Percentiles rank a stretch among this genome's conserved stretches.
phyloP scores from a whole-genome alignment of 352 stramenopile species.

The Globisporangium paddicum region DNA sequence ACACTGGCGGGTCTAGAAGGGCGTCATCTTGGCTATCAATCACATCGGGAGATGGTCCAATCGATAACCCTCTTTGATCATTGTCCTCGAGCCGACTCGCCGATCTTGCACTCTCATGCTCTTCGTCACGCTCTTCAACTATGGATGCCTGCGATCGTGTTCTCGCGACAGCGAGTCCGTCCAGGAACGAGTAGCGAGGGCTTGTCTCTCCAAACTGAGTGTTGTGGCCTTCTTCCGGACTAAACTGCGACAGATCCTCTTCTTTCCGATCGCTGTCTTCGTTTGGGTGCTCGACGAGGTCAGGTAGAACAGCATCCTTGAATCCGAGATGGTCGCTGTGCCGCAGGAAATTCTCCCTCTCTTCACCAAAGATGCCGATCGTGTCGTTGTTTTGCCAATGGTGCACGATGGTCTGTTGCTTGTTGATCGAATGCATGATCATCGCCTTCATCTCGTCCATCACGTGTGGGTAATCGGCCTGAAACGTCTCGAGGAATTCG shows the following conservation, averaged over 20 bases:
- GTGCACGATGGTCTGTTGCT: constrained; percentile 65
- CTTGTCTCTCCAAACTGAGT: not conserved
- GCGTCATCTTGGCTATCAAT: not conserved
- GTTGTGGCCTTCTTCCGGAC: not conserved
- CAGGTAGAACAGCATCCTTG: constrained; percentile 5
- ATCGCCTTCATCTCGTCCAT: constrained; percentile 63
- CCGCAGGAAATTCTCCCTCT: constrained; percentile 36
- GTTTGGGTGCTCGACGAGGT: not conserved
- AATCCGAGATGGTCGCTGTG: constrained; percentile 11
- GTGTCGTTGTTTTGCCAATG: constrained; percentile 71
- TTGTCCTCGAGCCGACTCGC: constrained; percentile 7
- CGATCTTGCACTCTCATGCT: not conserved
- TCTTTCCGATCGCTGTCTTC: constrained; percentile 5
- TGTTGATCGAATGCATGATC: constrained; percentile 72
- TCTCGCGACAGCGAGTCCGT: not conserved
- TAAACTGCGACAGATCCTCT: not conserved
- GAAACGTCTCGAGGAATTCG: constrained; percentile 52
- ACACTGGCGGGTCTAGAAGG: not conserved
- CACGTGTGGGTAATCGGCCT: constrained; percentile 46
- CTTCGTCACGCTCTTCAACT: not conserved
- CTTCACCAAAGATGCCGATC: constrained; percentile 47
- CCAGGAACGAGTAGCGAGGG: constrained; percentile 3
- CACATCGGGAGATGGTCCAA: not conserved
- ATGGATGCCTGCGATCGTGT: constrained; percentile 6
- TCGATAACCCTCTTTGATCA: constrained; percentile 17